These are phyloP conservation scores for Calocera cornea DNA, from an alignment of 768 basidiomycete species.

Conservation along the genomic window DNA sequence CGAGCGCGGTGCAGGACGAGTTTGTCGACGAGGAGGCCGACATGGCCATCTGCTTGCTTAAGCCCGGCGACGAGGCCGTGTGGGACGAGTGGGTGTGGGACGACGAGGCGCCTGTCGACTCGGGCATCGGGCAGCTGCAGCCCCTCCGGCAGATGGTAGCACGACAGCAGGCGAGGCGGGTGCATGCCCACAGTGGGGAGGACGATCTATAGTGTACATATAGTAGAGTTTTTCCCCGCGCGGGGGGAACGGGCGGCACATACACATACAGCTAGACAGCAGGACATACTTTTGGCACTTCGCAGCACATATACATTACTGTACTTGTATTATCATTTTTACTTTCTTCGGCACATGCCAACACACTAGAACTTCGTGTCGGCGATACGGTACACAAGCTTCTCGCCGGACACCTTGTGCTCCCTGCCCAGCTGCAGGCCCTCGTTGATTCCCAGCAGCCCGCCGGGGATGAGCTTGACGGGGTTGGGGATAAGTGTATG, in stretches of 20 bases:
- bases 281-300: too few relatives aligned
- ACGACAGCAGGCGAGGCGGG: neutral
- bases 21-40: constrained; percentile 1
- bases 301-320: neutral
- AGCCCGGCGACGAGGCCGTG: neutral
- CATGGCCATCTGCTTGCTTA: neutral
- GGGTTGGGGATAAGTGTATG: constrained; percentile 6
- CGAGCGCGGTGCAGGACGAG: neutral
- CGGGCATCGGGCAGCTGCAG: neutral
- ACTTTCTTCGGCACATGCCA: constrained; percentile 6
- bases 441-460: constrained; percentile 9
- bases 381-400: constrained; percentile 11
- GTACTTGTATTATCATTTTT: neutral
- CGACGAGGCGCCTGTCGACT: neutral
- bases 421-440: constrained; percentile 9
- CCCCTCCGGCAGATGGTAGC: neutral
- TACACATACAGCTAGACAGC: neutral
- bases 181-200: neutral
- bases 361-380: constrained; percentile 8
- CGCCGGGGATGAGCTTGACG: constrained; percentile 10
- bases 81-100: constrained; percentile 3
- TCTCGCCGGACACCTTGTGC: constrained; percentile 12
- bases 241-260: neutral
- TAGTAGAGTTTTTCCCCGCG: neutral
- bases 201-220: neutral